Conservation (phyloP, 2,329 filamentous ascomycete species). For the Neospermospora avenae region DNA sequence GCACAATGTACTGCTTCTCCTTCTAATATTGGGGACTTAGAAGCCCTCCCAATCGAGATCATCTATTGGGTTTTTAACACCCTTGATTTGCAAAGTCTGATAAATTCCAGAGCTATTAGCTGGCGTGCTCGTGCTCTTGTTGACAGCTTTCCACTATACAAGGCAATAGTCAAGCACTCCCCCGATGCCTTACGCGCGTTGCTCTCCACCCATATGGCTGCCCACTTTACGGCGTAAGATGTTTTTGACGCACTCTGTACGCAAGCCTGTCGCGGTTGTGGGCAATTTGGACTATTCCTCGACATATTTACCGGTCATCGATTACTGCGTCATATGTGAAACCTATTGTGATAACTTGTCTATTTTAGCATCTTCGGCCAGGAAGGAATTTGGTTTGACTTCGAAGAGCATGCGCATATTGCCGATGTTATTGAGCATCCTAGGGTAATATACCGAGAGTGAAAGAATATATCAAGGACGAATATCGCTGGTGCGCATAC, state of each 20-base stretch:
- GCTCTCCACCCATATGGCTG: slow-evolving; percentile 16
- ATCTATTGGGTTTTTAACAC: slow-evolving; percentile 14
- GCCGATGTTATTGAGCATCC: slow-evolving; percentile 15
- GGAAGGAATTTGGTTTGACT: slow-evolving; percentile 6
- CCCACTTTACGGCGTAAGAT: slow-evolving; percentile 14
- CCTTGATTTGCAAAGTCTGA: slow-evolving; percentile 19
- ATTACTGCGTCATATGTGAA: slow-evolving; percentile 14
- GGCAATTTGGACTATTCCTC: slow-evolving; percentile 20
- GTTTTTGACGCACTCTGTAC: slow-evolving; percentile 18
- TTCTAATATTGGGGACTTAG: slow-evolving; percentile 6
- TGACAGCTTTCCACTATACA: slow-evolving; percentile 15
- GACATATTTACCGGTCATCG: slow-evolving; percentile 19
- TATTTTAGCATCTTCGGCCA: slow-evolving; percentile 12
- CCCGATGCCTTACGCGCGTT: slow-evolving; percentile 18
- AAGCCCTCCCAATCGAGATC: slow-evolving; percentile 15
- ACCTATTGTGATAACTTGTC: neutral
- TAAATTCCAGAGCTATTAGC: slow-evolving; percentile 17
- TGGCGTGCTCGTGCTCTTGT: slow-evolving; percentile 14
- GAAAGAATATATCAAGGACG: slow-evolving; percentile 13
- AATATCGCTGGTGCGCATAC: slow-evolving; percentile 12
- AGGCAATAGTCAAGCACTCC: slow-evolving; percentile 11
- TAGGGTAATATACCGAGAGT: slow-evolving; percentile 14
- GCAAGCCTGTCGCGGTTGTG: slow-evolving; percentile 17
- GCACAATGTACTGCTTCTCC: neutral
- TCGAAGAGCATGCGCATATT: slow-evolving; percentile 13